These are phyloP conservation scores for Naganishia randhawae DNA, from an alignment of 768 basidiomycete genomes.

Conservation along the genomic window DNA sequence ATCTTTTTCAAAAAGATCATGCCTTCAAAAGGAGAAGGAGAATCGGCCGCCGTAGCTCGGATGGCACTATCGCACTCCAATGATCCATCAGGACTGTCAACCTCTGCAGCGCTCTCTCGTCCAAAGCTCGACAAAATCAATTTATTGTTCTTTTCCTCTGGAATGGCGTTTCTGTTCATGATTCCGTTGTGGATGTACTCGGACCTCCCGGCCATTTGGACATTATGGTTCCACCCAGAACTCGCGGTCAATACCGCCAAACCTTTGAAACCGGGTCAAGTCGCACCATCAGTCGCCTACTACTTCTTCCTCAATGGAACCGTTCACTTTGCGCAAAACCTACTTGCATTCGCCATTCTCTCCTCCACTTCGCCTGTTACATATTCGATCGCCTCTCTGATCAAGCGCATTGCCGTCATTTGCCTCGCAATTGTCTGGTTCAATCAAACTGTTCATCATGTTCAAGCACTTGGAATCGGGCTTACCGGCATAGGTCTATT, in stretches of 20 bases:
- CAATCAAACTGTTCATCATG: conserved; percentile 71
- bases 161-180: conserved; percentile 93
- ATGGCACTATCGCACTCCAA: conserved; percentile 3
- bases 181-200: conserved; percentile 89
- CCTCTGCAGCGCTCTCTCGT: conserved; percentile 38
- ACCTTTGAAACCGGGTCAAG: conserved; percentile 18
- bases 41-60: conserved; percentile 29
- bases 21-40: conserved; percentile 55
- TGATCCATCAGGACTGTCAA: conserved; percentile 14
- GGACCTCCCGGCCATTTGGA: conserved; percentile 70
- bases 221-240: conserved; percentile 50
- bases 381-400: conserved; percentile 94
- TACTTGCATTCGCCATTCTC: conserved; percentile 94
- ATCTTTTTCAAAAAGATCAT: conserved; percentile 99
- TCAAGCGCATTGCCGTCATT: conserved; percentile 97
- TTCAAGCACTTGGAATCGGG: conserved; percentile 84
- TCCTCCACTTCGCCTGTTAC: conserved; percentile 96
- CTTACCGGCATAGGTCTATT: conserved; percentile 86
- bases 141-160: conserved; percentile 85
- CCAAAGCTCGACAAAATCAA: conserved; percentile 95
- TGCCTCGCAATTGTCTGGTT: conserved; percentile 98
- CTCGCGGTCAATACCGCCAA: conserved; percentile 22
- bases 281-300: conserved; percentile 62
- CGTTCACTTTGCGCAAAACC: conserved; percentile 93
- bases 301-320: conserved; percentile 92